Evolutionary conservation across 257 asterid genomes (phyloP), one percentile per base, ranked within the genome.

Genomic region (Ilex aquifolium): DNA sequence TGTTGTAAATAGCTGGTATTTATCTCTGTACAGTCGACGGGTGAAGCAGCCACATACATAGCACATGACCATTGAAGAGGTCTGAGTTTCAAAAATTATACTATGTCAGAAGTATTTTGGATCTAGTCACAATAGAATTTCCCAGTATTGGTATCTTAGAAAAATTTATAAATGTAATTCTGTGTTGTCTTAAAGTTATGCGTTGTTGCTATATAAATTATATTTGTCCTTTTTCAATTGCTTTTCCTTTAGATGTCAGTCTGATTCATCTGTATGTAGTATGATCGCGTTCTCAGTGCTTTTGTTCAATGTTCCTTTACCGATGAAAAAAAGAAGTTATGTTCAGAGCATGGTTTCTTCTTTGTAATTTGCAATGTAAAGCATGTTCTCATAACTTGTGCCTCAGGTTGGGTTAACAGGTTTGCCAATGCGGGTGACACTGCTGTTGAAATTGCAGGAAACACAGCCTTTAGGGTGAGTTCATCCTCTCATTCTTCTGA

Each of bases 401-500:
- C n/a, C 13, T 4, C 52, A 46, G n/a, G 52, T 46, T 46, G 52
- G 52, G 91, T 92, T 60, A 92, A 92, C 87, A 85, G 95, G 74
- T 87, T 92, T 76, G 98, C 98, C 3, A 57, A 46, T 46, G 52
- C 52, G 52, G 52, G 13, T 14, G 52, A 46, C 10, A 12, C 52
- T 46, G 52, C 52, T 46, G 52, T 11, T 7, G 52, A 46, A 46
- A 46, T 46, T 46, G 52, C n/a, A 10, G 52, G 52, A 14, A 10
- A 14, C n/a, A 14, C 13, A 46, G 97, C 98, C 51, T 65, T 75
- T 52, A 77, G 85, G 82, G 97, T 91, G 81, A 72, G 87, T 58
- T 59, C 59, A 36, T 60, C 60, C 56, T 60, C 7, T 8, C 8
- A 36, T 58, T 57, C 13, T 44, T 9, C 46, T 55, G 17, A 7